Percentiles rank a stretch among this genome's conserved stretches.
These are phyloP conservation scores for Erodium trifolium DNA, from an alignment of 441 rosid genomes.

Conservation along the genomic window DNA sequence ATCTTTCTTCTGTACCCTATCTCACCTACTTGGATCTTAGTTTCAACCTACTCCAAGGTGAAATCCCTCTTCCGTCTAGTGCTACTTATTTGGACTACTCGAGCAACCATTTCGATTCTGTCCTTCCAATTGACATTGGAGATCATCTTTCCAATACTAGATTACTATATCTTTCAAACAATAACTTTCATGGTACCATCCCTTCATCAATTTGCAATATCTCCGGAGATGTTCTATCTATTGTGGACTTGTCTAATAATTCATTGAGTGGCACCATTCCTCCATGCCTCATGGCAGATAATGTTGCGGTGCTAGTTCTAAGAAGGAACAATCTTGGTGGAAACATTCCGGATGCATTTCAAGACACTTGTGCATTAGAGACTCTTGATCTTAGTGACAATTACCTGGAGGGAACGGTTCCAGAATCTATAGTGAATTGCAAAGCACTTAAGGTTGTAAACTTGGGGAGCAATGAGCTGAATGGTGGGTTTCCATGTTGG, in stretches of 20 bases:
- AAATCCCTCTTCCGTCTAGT: not conserved
- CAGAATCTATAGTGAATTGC: not conserved
- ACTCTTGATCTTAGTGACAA: slow-evolving; percentile 9
- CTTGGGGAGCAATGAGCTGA: slow-evolving; percentile 5
- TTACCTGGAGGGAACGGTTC: not conserved
- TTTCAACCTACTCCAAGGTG: not conserved
- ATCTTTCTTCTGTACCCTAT: not conserved
- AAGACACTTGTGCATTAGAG: not conserved
- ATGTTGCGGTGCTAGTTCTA: not conserved
- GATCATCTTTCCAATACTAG: not conserved
- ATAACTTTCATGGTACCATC: not conserved
- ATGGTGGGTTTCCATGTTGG: slow-evolving; percentile 3
- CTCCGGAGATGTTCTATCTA: not conserved
- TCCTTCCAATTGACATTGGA: not conserved
- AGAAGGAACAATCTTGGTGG: not conserved
- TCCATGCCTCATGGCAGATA: not conserved
- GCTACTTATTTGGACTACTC: not conserved
- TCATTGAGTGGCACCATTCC: not conserved
- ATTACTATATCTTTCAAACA: not conserved
- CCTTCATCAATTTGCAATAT: not conserved
- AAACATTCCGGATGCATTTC: not conserved
- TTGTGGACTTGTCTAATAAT: slow-evolving; percentile 4
- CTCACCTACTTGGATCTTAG: slow-evolving; percentile 1
- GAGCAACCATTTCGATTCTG: not conserved
- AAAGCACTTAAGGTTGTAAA: not conserved